Evolutionary conservation across 73 alveolate species (phyloP), one percentile per base, ranked within the genome.

Genomic region (Symbiodinium natans): DNA sequence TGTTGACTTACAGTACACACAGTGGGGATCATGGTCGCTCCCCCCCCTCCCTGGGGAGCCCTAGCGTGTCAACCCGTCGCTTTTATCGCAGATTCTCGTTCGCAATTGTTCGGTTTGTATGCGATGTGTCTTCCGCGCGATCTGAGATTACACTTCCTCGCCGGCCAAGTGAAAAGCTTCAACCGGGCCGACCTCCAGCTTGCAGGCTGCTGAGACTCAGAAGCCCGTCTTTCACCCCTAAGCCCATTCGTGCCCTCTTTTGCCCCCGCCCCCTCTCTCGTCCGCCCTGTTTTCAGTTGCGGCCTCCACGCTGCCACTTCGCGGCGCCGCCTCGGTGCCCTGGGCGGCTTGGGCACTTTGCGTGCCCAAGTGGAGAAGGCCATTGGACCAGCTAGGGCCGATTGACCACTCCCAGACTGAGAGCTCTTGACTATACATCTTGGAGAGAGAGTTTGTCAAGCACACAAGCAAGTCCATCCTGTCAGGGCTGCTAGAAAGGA

Each of bases 291-390:
- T n/a, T n/a, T n/a, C 83, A 84, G 93, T 39, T 84, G 93, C 54
- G 93, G 93, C 93, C 93, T 84, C 36, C 93, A 84, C 46, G 93
- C 77, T 29, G 93, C 74, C 43, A 84, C 93, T 19, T 27, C 80
- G 4, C 93, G 93, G 21, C 93, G 77, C 19, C 93, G 93, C 80
- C 36, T 84, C 31, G 93, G 93, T 52, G 71, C 71, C 71, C 71
- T 52, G n/a, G 31, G 71, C 3, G 71, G 71, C 31, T 29, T 52
- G 71, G 71, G 23, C 71, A 11, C 8, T 52, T 23, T 7, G 23
- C 71, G 15, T 52, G n/a, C 71, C 71, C 10, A 52, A 52, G 71
- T 29, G n/a, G 71, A 52, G 71, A 52, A 52, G 71, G 71, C 71
- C 17, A 13, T 23, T 52, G n/a, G n/a, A n/a, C n/a, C n/a, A n/a